A percentile compares a stretch with the other conserved stretches of the same genome.
These are phyloP conservation scores for Sordariomycetes sp. DNA, from an alignment of 2,329 filamentous ascomycete species.

Conservation along the genomic window DNA sequence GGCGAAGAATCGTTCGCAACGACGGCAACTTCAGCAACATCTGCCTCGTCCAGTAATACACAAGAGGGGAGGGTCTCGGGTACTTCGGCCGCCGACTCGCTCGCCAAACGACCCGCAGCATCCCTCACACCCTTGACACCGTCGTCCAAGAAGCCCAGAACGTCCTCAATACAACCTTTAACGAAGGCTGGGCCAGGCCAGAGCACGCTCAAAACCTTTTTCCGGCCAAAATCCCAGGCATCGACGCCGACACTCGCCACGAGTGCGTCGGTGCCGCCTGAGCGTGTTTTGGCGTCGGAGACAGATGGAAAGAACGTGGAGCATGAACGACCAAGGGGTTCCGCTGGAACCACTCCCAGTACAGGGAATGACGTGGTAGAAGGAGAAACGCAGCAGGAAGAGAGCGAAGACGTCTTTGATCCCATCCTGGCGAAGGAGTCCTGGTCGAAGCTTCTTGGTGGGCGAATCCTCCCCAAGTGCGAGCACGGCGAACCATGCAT, in stretches of 20 bases:
- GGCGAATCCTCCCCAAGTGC: slow-evolving; percentile 64
- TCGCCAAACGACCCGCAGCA: slow-evolving; percentile 3
- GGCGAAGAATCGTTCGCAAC: not conserved
- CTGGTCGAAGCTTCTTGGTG: slow-evolving; percentile 77
- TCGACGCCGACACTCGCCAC: not conserved
- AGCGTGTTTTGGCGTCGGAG: not conserved
- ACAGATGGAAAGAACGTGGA: not conserved
- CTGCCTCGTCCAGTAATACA: not conserved
- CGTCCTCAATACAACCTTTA: slow-evolving; percentile 13
- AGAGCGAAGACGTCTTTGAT: slow-evolving; percentile 43
- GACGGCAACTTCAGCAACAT: not conserved
- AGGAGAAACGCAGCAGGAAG: not conserved
- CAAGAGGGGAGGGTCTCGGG: not conserved
- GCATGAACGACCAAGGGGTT: not conserved
- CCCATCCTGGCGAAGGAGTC: slow-evolving; percentile 66
- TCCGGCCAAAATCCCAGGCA: slow-evolving; percentile 46
- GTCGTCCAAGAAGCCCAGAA: slow-evolving; percentile 6
- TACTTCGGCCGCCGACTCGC: not conserved
- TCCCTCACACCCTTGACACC: slow-evolving; percentile 12
- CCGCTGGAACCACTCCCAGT: not conserved
- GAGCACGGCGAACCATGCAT: slow-evolving; percentile 86
- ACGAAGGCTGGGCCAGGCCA: slow-evolving; percentile 24
- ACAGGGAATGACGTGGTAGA: not conserved
- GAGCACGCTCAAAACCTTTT: slow-evolving; percentile 66
- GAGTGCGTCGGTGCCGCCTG: not conserved